Conservation (phyloP, 192 early-diverging fungal genomes). For the Backusella circina region DNA sequence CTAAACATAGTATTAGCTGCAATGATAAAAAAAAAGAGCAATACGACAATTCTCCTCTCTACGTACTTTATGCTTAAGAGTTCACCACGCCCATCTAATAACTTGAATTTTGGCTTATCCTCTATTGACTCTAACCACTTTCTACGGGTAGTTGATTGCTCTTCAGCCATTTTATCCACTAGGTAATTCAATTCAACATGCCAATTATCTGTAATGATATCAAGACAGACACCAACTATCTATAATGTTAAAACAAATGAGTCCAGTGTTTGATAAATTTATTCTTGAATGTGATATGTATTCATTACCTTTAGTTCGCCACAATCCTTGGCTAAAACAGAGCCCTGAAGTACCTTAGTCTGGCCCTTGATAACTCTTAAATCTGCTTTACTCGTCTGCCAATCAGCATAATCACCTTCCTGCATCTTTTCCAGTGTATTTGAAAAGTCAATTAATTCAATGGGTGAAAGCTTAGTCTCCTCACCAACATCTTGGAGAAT, state of each 20-base stretch:
- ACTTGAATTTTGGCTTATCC: constrained; percentile 13
- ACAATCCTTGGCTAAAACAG: constrained; percentile 47
- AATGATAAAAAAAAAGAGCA: no score
- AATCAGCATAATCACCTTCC: constrained; percentile 14
- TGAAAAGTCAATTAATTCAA: constrained; percentile 30
- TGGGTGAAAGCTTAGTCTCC: neutral
- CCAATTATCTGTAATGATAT: constrained; percentile 42
- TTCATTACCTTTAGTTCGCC: constrained; percentile 56
- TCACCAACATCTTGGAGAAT: constrained; percentile 34
- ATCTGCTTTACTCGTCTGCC: constrained; percentile 40
- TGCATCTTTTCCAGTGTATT: neutral
- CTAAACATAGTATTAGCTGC: constrained; percentile 7
- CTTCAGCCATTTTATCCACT: constrained; percentile 23
- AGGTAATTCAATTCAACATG: constrained; percentile 42
- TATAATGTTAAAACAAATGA: constrained; percentile 9
- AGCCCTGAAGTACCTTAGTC: constrained; percentile 57
- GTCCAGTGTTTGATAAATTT: neutral
- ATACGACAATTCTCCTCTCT: neutral
- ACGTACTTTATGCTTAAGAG: constrained; percentile 42
- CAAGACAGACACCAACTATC: constrained; percentile 42
- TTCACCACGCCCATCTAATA: constrained; percentile 56
- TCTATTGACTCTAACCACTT: constrained; percentile 20
- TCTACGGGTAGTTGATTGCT: constrained; percentile 18
- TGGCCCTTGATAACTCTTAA: constrained; percentile 46
- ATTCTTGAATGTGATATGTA: neutral